Percentiles rank a stretch among this genome's conserved stretches.
These are phyloP conservation scores for Filobasidium uniguttulatum DNA, from an alignment of 1,284 basidiomycete species.

Conservation along the genomic window DNA sequence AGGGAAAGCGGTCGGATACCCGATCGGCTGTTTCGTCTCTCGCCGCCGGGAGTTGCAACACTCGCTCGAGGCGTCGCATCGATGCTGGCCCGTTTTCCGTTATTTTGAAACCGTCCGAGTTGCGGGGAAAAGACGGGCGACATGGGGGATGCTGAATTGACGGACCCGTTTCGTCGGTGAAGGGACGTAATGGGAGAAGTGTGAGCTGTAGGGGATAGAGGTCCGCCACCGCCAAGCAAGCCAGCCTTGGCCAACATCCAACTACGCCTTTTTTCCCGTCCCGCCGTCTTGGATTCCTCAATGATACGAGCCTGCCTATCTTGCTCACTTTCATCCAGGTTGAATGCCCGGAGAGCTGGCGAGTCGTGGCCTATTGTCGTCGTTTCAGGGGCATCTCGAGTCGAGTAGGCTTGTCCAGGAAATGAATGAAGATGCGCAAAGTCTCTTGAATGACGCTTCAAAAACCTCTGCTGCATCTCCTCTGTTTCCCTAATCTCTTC, in stretches of 20 bases:
- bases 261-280: conserved; percentile 13
- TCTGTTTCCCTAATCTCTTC: not conserved
- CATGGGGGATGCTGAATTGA: no score
- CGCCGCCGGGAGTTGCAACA: no score
- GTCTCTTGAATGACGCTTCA: conserved; percentile 15
- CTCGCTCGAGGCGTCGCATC: no score
- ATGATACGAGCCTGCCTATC: conserved; percentile 1
- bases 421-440: conserved; percentile 13
- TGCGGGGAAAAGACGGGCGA: no score
- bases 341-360: not conserved
- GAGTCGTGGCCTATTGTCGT: not conserved
- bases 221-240: not conserved
- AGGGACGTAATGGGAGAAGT: no score
- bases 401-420: no score
- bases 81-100: no score
- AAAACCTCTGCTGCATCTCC: conserved; percentile 6
- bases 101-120: no score
- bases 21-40: no score
- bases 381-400: not conserved
- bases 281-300: conserved; percentile 4
- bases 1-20: not conserved
- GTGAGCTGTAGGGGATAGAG: not conserved
- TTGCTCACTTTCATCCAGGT: conserved; percentile 2
- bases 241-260: conserved; percentile 14
- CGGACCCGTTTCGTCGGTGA: no score